A percentile compares a stretch with the other conserved stretches of the same genome.
These are phyloP conservation scores for Chlorella sp. DNA, from an alignment of 139 green algal genomes.

Conservation along the genomic window DNA sequence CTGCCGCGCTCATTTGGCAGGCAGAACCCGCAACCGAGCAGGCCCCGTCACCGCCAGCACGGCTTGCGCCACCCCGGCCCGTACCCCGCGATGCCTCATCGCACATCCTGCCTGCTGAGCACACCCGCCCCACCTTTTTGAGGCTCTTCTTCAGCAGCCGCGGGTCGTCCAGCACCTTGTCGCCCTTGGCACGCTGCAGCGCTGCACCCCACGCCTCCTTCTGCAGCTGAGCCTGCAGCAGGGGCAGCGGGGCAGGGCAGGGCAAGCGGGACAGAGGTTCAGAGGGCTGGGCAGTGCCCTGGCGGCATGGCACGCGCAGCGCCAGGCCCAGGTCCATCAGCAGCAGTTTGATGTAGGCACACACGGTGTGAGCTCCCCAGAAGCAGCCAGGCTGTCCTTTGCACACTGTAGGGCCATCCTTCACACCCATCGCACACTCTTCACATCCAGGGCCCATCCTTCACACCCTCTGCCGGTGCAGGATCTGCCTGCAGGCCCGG, in stretches of 20 bases:
- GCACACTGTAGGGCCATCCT: too few relatives aligned
- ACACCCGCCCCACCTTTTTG: slow-evolving; percentile 52
- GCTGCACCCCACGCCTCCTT: slow-evolving; percentile 75
- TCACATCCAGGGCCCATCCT: too few relatives aligned
- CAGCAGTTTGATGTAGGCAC: too few relatives aligned
- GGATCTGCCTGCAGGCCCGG: too few relatives aligned
- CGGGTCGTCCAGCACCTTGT: slow-evolving; percentile 91
- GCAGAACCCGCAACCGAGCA: background rate
- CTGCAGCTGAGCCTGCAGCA: slow-evolving; percentile 35
- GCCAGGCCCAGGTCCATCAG: background rate
- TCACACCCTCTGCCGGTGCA: too few relatives aligned
- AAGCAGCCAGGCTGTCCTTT: too few relatives aligned
- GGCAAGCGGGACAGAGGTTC: background rate
- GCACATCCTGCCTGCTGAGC: background rate
- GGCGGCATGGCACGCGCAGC: background rate
- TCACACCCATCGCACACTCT: too few relatives aligned
- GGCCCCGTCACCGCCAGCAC: too few relatives aligned
- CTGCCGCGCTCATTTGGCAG: too few relatives aligned
- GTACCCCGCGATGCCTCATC: too few relatives aligned
- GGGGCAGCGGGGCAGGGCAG: background rate
- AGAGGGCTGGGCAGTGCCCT: background rate
- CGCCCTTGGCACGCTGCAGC: slow-evolving; percentile 69
- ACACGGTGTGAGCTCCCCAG: background rate
- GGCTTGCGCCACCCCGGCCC: too few relatives aligned
- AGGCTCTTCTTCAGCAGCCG: slow-evolving; percentile 79